Evolutionary conservation across 2,329 filamentous ascomycete genomes (phyloP).

Genomic region (Hymenoscyphus albidus): DNA sequence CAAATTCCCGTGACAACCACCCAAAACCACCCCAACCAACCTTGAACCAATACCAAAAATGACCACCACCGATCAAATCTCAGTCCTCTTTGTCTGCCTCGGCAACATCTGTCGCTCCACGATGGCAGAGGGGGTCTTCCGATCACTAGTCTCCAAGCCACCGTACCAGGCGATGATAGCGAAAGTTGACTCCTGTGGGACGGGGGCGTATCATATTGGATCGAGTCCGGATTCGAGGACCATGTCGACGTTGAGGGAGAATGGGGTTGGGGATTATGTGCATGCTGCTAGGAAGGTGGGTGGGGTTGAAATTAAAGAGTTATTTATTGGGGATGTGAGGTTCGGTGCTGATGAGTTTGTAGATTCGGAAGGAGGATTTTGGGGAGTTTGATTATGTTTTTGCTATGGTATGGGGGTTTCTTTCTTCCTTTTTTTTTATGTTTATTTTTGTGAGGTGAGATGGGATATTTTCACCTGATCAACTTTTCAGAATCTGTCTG

Average conservation of each 20-base stretch:
- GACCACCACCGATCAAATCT: constrained; percentile 42
- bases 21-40: not conserved
- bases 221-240: constrained; percentile 78
- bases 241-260: constrained; percentile 67
- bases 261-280: constrained; percentile 73
- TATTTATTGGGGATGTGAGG: not conserved
- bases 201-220: constrained; percentile 77
- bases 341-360: constrained; percentile 13
- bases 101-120: constrained; percentile 94
- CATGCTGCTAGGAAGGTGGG: constrained; percentile 73
- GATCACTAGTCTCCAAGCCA: constrained; percentile 59
- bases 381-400: constrained; percentile 87
- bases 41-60: constrained; percentile 1
- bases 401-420: constrained; percentile 58
- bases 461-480: not conserved
- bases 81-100: constrained; percentile 90
- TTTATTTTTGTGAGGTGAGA: too few relatives aligned
- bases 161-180: constrained; percentile 58
- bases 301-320: not conserved
- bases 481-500: not conserved
- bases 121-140: constrained; percentile 95
- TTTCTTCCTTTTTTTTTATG: not conserved
- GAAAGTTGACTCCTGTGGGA: constrained; percentile 83
- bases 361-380: constrained; percentile 67
- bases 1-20: too few relatives aligned